Conservation (phyloP, 202 grass and related monocot species). For the Zoysia matrella region DNA sequence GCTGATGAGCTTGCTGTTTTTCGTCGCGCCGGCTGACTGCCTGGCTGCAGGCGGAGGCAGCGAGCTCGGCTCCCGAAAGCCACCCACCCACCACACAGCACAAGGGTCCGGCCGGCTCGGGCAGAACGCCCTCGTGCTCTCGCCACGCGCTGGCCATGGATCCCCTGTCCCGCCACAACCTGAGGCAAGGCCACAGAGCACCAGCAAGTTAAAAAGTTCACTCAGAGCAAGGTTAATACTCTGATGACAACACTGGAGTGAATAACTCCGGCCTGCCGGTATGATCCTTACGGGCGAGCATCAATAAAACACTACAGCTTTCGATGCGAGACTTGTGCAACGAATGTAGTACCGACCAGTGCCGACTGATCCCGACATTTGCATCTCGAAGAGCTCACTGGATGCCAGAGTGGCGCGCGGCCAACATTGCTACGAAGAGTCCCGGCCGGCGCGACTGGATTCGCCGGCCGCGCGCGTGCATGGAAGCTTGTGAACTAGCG, state of each 20-base stretch:
- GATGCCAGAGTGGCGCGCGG: constrained; percentile 2
- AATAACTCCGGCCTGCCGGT: neutral
- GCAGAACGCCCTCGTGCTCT: constrained; percentile 40
- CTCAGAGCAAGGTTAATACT: neutral
- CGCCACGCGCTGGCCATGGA: neutral
- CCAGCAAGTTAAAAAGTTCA: neutral
- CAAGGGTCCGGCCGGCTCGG: neutral
- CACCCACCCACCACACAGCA: constrained; percentile 39
- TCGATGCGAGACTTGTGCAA: constrained; percentile 4
- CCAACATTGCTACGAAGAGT: neutral
- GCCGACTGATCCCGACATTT: constrained; percentile 18
- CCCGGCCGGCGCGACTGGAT: constrained; percentile 5
- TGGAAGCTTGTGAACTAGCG: constrained; percentile 6
- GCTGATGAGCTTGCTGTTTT: neutral
- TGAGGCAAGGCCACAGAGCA: neutral
- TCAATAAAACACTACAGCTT: neutral
- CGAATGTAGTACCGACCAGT: neutral
- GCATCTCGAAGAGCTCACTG: constrained; percentile 26
- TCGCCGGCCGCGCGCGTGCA: constrained; percentile 6
- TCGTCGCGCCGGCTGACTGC: neutral
- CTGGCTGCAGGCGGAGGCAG: constrained; percentile 27
- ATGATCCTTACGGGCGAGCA: neutral
- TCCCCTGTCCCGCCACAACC: neutral
- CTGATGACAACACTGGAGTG: neutral
- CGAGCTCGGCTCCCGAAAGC: constrained; percentile 55